phyloP scores from a whole-genome alignment of 1,284 basidiomycete species.

The Rhodotorula sp. region DNA sequence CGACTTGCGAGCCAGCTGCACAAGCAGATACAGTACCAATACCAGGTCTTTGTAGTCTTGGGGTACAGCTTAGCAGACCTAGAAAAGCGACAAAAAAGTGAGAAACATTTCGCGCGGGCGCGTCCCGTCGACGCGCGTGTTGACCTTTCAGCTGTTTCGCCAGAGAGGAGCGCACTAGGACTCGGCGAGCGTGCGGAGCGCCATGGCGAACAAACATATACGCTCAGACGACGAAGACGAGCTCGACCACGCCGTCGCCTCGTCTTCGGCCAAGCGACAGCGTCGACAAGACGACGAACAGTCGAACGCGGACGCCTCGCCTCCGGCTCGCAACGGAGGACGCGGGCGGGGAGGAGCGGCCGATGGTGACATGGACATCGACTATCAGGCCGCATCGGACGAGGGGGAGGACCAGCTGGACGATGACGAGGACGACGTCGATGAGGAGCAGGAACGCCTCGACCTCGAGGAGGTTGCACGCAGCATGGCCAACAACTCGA shows the following conservation, averaged over 20 bases:
- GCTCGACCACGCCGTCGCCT: neutral
- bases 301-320: neutral
- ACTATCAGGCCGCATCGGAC: neutral
- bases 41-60: too few species aligned
- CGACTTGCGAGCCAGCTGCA: too few species aligned
- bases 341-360: neutral
- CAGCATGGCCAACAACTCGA: neutral
- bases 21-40: too few species aligned
- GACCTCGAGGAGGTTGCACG: neutral
- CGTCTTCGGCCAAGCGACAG: neutral
- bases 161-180: neutral
- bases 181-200: neutral
- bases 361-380: neutral
- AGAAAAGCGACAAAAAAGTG: neutral
- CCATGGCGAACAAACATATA: conserved; percentile 12
- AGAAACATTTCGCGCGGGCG: neutral
- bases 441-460: conserved; percentile 3
- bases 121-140: neutral
- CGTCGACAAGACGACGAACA: neutral
- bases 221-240: neutral
- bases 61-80: too few species aligned
- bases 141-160: neutral
- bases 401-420: neutral
- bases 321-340: neutral
- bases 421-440: neutral